Base-by-base conservation (phyloP, 2,329 filamentous ascomycete species). In the Monosporascus sp. region DNA sequence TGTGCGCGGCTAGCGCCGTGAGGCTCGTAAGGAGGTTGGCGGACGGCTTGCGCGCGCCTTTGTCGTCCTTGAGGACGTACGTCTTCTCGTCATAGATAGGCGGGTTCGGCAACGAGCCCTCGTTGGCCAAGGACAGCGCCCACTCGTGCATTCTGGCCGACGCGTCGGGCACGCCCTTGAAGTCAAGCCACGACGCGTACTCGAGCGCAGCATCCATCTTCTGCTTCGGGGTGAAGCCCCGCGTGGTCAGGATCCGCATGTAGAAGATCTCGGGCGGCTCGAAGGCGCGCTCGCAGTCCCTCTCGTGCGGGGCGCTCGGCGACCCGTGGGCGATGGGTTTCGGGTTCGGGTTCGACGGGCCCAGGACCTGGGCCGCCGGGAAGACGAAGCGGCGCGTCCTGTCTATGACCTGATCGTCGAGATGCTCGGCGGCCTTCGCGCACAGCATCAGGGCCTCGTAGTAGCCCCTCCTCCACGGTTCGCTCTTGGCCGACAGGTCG, bases 381-480 rank as follows among this genome's bases (percentile, higher is more conserved):
- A 89, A 93, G 31, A 87, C 79, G 25, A 87, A 71, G 43, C 80
- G 78, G 57, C 84, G 78, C 8, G 79, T 85, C 45, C 72, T 83
- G 68, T 96, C 90, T 44, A 80, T 76, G 17, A 95, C 77, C 79
- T 86, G 90, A 47, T 87, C 88, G 58, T 96, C 89, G 24, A 95
- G 73, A 60, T 92, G 83, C 70, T 97, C 92, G 5, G 90, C 85
- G 0, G 86, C 83, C 59, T 83, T 82, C 1, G 87, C 92, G 55
- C 83, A 83, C 11, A 87, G 79, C 83, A 97, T 89, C 47, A 97
- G 72, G 3, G 85, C 80, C 63, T 95, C 84, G 64, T 87, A 91
- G 70, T 97, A 97, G 1, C 90, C 91, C 52, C 89, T 79, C 62
- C 87, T 78, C 93, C 92, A 97, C 48, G 87, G 78, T 69, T 95